Percentiles rank a stretch among this genome's conserved stretches.
phyloP scores from a whole-genome alignment of 78 protist species.

The Tieghemostelium lacteum region DNA sequence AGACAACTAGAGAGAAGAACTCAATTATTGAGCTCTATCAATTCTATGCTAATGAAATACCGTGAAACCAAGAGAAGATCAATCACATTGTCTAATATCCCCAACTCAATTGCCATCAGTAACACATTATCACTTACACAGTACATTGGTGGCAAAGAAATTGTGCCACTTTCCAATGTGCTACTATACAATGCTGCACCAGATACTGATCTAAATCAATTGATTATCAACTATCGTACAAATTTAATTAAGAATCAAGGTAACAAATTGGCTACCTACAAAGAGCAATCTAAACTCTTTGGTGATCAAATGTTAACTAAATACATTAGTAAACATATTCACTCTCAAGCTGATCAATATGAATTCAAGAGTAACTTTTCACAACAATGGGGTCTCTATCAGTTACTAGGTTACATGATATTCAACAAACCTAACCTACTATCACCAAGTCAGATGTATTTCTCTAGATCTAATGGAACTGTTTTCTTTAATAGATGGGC shows the following conservation, averaged over 20 bases:
- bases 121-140: not conserved
- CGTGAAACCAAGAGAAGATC: constrained; percentile 67
- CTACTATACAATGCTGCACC: not conserved
- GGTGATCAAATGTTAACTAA: constrained; percentile 7
- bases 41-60: constrained; percentile 32
- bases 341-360: constrained; percentile 29
- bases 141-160: constrained; percentile 21
- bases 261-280: constrained; percentile 17
- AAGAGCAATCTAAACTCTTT: constrained; percentile 42
- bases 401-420: constrained; percentile 13
- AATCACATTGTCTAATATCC: constrained; percentile 13
- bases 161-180: not conserved
- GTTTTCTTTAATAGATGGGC: constrained; percentile 58
- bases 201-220: constrained; percentile 5
- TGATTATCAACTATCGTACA: constrained; percentile 8
- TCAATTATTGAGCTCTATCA: constrained; percentile 32
- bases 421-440: constrained; percentile 8
- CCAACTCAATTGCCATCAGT: constrained; percentile 2
- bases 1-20: constrained; percentile 55
- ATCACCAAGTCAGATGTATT: constrained; percentile 35
- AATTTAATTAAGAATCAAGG: not conserved
- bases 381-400: constrained; percentile 49
- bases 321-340: not conserved
- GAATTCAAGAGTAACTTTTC: constrained; percentile 55
- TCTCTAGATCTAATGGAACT: constrained; percentile 18